Base-by-base conservation (phyloP, 352 stramenopile genomes). In the Globisporangium apiculatum region DNA sequence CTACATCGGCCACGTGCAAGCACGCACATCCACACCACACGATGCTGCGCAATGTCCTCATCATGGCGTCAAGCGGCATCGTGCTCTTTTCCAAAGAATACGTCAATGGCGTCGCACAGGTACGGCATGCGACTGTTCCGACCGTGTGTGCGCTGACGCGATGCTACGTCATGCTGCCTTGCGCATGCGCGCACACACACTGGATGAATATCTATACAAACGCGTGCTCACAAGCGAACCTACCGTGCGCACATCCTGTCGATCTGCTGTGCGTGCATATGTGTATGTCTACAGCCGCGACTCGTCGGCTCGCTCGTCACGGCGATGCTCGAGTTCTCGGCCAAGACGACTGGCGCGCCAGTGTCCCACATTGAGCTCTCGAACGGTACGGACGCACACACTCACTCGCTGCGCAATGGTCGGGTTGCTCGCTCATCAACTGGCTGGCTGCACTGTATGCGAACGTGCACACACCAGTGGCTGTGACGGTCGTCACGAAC, bases 71-170 rank as follows among this genome's bases (percentile, higher is more conserved):
- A 43, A 97, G 88, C 68, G 90, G 90, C 64, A 91, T 97, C 69
- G 83, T 97, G 58, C 83, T 97, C 56, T 97, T 97, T 73, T 96
- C 83, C 51, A 95, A 96, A 60, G 88, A 96, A 61, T 97, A 95
- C 66, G 82, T 79, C 42, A 95, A 96, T 58, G 72, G 83, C 31
- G 73, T 97, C 24, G 78, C 82, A 2, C 84, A 95, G 79, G 82
- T 93, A 73, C 4, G 14, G 38, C 24, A 31, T 36, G 53, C 48
- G 38, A 42, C 48, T 41, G 40, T 58, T 38, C 40, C 31, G 10
- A 42, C n/a, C 24, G 24, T 31, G 24, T 31, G 24, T 31, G 24
- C 24, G 1, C 24, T 31, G 24, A 31, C 24, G 24, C 24, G 24
- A 31, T 31, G 24, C 24, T 31, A 3, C 24, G 2, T 31, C 24